These are phyloP conservation scores for Chlamydomonas applanata DNA, from an alignment of 139 green algal genomes.

Conservation along the genomic window DNA sequence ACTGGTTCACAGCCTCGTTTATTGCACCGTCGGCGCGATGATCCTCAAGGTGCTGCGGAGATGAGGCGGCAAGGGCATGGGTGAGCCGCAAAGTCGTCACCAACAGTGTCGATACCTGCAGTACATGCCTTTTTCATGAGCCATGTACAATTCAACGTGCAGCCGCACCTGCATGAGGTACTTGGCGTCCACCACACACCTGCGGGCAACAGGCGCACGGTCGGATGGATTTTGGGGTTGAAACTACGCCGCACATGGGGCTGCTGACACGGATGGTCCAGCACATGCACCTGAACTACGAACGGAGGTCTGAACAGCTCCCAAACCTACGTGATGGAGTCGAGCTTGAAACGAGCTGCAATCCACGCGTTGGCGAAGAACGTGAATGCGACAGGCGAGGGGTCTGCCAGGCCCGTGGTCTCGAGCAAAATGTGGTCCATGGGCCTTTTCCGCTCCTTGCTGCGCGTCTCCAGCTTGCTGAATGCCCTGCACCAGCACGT, in stretches of 20 bases:
- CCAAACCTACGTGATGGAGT: constrained; percentile 77
- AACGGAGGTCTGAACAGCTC: too few species aligned
- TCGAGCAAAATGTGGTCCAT: constrained; percentile 73
- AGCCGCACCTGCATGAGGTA: constrained; percentile 55
- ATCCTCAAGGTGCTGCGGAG: constrained; percentile 52
- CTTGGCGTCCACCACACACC: constrained; percentile 70
- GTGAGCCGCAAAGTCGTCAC: too few species aligned
- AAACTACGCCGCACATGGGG: too few species aligned
- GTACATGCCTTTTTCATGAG: too few species aligned
- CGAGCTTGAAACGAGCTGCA: constrained; percentile 65
- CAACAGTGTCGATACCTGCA: too few species aligned
- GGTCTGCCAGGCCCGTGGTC: constrained; percentile 85
- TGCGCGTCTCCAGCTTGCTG: constrained; percentile 60
- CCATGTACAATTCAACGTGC: not conserved
- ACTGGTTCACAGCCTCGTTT: constrained; percentile 73
- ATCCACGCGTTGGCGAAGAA: constrained; percentile 89
- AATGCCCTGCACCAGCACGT: constrained; percentile 48
- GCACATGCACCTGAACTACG: not conserved
- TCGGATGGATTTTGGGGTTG: too few species aligned
- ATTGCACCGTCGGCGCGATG: constrained; percentile 36
- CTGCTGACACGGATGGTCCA: constrained; percentile 3
- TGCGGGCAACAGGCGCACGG: constrained; percentile 35
- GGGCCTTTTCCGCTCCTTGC: constrained; percentile 17
- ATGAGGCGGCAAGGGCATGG: not conserved
- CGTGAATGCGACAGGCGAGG: constrained; percentile 80